Conservation (phyloP, 805 yeast species). For the Maudiozyma pseudohumilis region DNA sequence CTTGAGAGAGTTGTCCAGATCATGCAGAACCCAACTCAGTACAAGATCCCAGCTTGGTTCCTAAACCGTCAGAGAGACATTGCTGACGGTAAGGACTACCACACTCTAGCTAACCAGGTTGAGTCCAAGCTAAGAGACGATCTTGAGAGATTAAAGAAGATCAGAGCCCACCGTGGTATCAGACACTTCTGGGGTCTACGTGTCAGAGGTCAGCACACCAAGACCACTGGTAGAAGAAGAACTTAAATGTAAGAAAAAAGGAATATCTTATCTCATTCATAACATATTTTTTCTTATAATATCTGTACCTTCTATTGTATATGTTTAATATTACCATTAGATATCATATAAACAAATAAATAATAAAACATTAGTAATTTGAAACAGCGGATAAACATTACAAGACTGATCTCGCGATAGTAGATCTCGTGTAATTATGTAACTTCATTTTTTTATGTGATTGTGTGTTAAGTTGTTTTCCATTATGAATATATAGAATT, state of each 20-base stretch:
- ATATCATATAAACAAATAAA: constrained; percentile 2
- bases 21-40: constrained; percentile 99
- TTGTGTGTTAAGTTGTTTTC: too few species aligned
- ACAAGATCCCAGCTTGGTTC: constrained; percentile 99
- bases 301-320: constrained; percentile 1
- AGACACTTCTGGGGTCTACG: constrained; percentile 99
- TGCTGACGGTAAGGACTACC: constrained; percentile 98
- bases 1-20: constrained; percentile 99
- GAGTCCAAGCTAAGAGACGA: constrained; percentile 99
- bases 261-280: neutral
- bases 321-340: constrained; percentile 5
- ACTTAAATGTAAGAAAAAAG: constrained; percentile 15
- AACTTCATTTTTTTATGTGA: too few species aligned
- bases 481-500: too few species aligned
- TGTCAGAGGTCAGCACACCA: constrained; percentile 99
- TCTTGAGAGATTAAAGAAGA: constrained; percentile 99
- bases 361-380: neutral
- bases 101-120: constrained; percentile 96
- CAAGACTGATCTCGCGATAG: too few species aligned
- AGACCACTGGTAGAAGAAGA: constrained; percentile 96
- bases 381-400: too few species aligned
- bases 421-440: too few species aligned
- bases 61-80: constrained; percentile 98
- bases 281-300: neutral
- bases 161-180: constrained; percentile 99